phyloP scores from a whole-genome alignment of 192 early-diverging fungal species.

The Coemansia sp. region DNA sequence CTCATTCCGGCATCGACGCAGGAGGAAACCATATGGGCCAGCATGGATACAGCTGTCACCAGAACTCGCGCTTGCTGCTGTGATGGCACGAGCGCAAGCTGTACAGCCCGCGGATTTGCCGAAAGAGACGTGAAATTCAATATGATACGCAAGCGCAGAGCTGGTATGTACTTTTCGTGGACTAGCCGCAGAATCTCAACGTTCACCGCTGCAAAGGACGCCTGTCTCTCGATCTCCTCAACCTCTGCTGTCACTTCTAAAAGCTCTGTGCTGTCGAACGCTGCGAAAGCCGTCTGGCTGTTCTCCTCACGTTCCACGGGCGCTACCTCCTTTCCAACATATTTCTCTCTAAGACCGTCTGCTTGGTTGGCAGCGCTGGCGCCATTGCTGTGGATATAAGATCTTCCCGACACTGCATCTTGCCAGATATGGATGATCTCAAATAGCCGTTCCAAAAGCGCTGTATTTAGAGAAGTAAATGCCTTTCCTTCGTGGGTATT shows the following conservation, averaged over 20 bases:
- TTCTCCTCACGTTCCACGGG: conserved; percentile 10
- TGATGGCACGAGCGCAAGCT: not conserved
- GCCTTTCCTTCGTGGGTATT: not conserved
- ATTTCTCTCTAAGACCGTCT: not conserved
- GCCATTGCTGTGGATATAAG: not conserved
- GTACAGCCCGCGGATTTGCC: not conserved
- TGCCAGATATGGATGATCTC: conserved; percentile 25
- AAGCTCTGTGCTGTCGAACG: conserved; percentile 39
- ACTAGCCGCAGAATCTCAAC: conserved; percentile 13
- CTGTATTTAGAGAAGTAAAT: not conserved
- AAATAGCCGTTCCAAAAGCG: conserved; percentile 11
- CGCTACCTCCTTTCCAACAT: not conserved
- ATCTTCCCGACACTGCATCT: not conserved
- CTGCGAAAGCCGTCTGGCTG: conserved; percentile 28
- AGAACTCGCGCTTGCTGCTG: conserved; percentile 14
- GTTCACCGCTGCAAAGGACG: conserved; percentile 19
- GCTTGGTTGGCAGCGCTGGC: not conserved
- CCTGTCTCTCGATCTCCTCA: conserved; percentile 34
- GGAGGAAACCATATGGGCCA: conserved; percentile 32
- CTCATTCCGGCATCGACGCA: conserved; percentile 44
- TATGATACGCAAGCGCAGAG: conserved; percentile 34
- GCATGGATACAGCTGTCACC: conserved; percentile 6
- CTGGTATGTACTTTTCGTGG: conserved; percentile 37
- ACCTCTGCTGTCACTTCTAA: conserved; percentile 34
- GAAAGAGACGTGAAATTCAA: conserved; percentile 23